These are phyloP conservation scores for Sarocladium strictum DNA, from an alignment of 2,329 filamentous ascomycete species.

Conservation along the genomic window DNA sequence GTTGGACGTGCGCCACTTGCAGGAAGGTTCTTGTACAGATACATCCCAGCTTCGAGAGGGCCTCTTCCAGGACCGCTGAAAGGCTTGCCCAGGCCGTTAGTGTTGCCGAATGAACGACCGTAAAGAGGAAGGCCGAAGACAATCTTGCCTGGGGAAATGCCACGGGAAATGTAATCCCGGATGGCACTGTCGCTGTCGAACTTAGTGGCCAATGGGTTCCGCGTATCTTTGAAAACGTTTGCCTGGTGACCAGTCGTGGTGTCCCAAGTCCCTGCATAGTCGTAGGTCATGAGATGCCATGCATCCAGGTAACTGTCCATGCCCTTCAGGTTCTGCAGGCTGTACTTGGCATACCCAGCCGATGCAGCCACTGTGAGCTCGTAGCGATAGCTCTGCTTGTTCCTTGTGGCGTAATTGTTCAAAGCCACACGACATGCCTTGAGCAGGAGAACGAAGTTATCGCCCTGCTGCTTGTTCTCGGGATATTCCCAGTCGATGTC, in stretches of 20 bases:
- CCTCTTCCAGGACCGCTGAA: slow-evolving; percentile 61
- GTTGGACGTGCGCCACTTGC: slow-evolving; percentile 48
- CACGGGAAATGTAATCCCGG: slow-evolving; percentile 40
- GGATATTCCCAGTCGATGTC: slow-evolving; percentile 14
- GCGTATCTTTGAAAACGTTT: slow-evolving; percentile 54
- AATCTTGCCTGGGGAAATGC: slow-evolving; percentile 59
- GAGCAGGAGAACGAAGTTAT: slow-evolving; percentile 36
- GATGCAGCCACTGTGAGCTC: slow-evolving; percentile 45
- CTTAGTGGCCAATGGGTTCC: slow-evolving; percentile 53
- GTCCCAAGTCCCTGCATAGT: slow-evolving; percentile 66
- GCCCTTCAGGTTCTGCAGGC: slow-evolving; percentile 41
- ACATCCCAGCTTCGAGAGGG: slow-evolving; percentile 53
- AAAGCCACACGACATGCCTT: slow-evolving; percentile 37
- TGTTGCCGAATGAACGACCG: slow-evolving; percentile 67
- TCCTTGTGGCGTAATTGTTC: slow-evolving; percentile 31
- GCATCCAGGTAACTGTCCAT: slow-evolving; percentile 54
- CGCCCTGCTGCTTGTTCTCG: slow-evolving; percentile 26
- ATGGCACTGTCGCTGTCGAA: slow-evolving; percentile 64
- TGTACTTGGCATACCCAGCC: slow-evolving; percentile 42
- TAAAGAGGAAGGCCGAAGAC: slow-evolving; percentile 74
- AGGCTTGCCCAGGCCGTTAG: slow-evolving; percentile 57
- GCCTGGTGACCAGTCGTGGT: slow-evolving; percentile 58
- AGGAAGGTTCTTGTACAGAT: slow-evolving; percentile 71
- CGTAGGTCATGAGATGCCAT: slow-evolving; percentile 63
- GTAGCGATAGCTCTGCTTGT: slow-evolving; percentile 40